Evolutionary conservation across 2,329 filamentous ascomycete genomes (phyloP).

Genomic region (Botrytis pseudocinerea): DNA sequence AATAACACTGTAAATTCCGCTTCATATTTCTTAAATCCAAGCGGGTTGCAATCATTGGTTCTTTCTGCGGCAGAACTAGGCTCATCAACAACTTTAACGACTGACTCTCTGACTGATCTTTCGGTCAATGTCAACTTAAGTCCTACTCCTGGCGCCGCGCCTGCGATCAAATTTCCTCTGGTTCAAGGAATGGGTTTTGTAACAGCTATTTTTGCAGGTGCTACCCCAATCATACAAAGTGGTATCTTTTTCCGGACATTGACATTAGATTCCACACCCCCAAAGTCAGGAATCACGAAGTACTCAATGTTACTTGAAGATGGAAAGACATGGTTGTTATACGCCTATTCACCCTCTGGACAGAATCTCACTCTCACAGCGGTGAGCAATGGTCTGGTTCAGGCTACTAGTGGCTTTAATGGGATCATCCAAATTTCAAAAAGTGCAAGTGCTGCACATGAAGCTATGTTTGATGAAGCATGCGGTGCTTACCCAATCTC

Average conservation of each 20-base stretch:
- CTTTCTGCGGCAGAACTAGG: slow-evolving; percentile 77
- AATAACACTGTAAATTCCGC: slow-evolving; percentile 57
- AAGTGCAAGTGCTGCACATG: slow-evolving; percentile 49
- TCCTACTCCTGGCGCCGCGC: slow-evolving; percentile 51
- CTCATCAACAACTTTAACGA: slow-evolving; percentile 56
- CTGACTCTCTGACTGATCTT: slow-evolving; percentile 56
- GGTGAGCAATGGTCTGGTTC: slow-evolving; percentile 63
- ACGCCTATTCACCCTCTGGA: slow-evolving; percentile 63
- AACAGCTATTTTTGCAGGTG: slow-evolving; percentile 71
- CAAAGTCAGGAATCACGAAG: slow-evolving; percentile 68
- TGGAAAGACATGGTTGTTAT: slow-evolving; percentile 75
- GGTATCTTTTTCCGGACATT: slow-evolving; percentile 73
- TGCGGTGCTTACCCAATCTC: slow-evolving; percentile 72
- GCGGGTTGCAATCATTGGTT: slow-evolving; percentile 78
- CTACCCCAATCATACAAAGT: slow-evolving; percentile 71
- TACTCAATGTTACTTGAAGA: slow-evolving; percentile 74
- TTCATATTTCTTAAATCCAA: slow-evolving; percentile 76
- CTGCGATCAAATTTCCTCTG: slow-evolving; percentile 73
- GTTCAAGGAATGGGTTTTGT: slow-evolving; percentile 90
- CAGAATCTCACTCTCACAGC: slow-evolving; percentile 67
- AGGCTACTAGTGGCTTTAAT: slow-evolving; percentile 66
- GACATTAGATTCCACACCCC: slow-evolving; percentile 54
- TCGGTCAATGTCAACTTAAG: slow-evolving; percentile 68
- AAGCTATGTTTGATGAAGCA: slow-evolving; percentile 71
- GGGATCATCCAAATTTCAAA: slow-evolving; percentile 85